Evolutionary conservation across 352 stramenopile genomes (phyloP).

Genomic region (Phytophthora pistaciae): DNA sequence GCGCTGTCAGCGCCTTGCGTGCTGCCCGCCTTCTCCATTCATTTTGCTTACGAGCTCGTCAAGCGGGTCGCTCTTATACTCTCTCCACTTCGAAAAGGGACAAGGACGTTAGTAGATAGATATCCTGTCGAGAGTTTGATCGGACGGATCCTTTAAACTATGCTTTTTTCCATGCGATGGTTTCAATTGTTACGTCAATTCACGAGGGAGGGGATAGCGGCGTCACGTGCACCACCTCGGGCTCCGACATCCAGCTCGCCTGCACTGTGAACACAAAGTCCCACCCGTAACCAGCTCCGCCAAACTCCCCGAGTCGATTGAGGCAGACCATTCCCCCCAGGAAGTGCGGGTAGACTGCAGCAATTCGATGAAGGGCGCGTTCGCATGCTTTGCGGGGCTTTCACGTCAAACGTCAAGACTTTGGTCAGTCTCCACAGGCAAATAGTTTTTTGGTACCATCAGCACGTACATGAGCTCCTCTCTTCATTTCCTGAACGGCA

Average conservation of each 20-base stretch:
- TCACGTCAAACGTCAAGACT: slow-evolving; percentile 9
- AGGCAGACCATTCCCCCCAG: slow-evolving; percentile 85
- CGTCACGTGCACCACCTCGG: slow-evolving; percentile 61
- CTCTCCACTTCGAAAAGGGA: slow-evolving; percentile 53
- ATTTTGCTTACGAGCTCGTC: slow-evolving; percentile 32
- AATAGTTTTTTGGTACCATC: too few relatives aligned
- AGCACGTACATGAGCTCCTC: slow-evolving; percentile 62
- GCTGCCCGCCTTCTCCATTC: slow-evolving; percentile 33
- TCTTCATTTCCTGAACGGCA: slow-evolving; percentile 84
- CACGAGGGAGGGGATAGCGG: slow-evolving; percentile 37
- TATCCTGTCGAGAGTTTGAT: slow-evolving; percentile 47
- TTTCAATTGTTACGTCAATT: slow-evolving; percentile 8
- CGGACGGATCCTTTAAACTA: slow-evolving; percentile 44
- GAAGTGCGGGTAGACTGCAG: slow-evolving; percentile 63
- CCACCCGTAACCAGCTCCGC: slow-evolving; percentile 80
- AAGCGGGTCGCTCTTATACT: slow-evolving; percentile 37
- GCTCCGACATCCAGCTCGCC: slow-evolving; percentile 59
- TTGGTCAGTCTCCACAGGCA: slow-evolving; percentile 6
- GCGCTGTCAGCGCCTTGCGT: slow-evolving; percentile 19
- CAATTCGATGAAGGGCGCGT: slow-evolving; percentile 60
- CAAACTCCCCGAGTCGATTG: slow-evolving; percentile 76
- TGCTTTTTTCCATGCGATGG: slow-evolving; percentile 29
- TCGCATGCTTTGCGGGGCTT: slow-evolving; percentile 75
- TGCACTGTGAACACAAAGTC: slow-evolving; percentile 79
- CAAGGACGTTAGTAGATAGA: slow-evolving; percentile 51